These are phyloP conservation scores for Pseudoscleropodium purum DNA, from an alignment of 225 moss, liverwort and hornwort species.

Conservation along the genomic window DNA sequence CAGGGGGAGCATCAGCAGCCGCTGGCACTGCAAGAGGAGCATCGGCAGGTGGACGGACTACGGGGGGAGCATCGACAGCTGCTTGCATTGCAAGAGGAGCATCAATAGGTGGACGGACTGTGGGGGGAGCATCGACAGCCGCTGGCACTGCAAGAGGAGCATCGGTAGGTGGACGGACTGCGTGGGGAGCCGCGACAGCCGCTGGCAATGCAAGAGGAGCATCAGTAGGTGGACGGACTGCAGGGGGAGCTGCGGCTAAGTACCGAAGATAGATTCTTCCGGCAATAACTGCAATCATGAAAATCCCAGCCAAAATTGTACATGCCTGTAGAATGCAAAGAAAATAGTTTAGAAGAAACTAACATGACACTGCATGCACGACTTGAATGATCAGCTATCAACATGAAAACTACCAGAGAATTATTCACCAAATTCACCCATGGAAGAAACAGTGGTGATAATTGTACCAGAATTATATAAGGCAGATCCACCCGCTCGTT, in stretches of 20 bases:
- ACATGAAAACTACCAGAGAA: neutral
- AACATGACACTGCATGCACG: neutral
- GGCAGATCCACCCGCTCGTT: neutral
- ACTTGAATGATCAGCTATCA: neutral
- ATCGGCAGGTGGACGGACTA: too few species aligned
- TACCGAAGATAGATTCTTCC: too few species aligned
- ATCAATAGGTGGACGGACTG: neutral
- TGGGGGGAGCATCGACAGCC: too few species aligned
- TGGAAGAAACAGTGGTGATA: neutral
- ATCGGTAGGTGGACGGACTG: too few species aligned
- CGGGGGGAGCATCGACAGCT: neutral
- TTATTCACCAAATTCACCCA: neutral
- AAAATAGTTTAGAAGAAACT: neutral
- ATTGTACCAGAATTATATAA: neutral
- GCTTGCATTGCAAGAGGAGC: too few species aligned
- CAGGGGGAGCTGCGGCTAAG: neutral
- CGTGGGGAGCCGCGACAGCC: neutral
- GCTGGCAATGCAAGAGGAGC: too few species aligned
- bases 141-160: too few species aligned
- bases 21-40: too few species aligned
- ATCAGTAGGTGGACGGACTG: neutral
- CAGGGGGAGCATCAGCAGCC: too few species aligned
- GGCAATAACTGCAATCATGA: neutral
- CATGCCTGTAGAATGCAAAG: neutral
- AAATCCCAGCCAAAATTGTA: neutral